Conservation (phyloP, 805 yeast genomes). For the Candida peoriensis region DNA sequence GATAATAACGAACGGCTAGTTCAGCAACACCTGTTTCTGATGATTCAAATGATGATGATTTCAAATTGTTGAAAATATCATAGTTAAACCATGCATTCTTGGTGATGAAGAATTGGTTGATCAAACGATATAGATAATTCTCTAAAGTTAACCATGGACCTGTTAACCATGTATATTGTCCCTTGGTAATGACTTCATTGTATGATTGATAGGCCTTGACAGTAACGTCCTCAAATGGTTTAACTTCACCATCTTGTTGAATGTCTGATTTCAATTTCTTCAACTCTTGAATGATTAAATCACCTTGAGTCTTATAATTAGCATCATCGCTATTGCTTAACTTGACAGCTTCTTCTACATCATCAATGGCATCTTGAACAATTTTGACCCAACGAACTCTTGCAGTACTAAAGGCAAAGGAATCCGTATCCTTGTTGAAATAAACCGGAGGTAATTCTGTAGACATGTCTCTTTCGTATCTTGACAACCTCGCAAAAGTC, state of each 20-base stretch:
- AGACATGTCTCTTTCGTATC: too few species aligned
- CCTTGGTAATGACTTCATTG: constrained; percentile 45
- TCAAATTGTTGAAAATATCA: constrained; percentile 71
- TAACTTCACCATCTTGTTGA: constrained; percentile 34
- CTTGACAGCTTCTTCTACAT: constrained; percentile 37
- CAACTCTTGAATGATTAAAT: constrained; percentile 37
- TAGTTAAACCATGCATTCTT: constrained; percentile 40
- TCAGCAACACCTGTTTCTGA: constrained; percentile 78
- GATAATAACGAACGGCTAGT: constrained; percentile 60
- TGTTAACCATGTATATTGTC: constrained; percentile 57
- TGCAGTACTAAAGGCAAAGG: constrained; percentile 82
- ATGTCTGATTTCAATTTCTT: constrained; percentile 40
- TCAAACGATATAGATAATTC: constrained; percentile 71
- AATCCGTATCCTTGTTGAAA: constrained; percentile 60
- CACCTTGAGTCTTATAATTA: constrained; percentile 40
- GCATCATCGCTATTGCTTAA: constrained; percentile 12
- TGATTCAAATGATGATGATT: constrained; percentile 67
- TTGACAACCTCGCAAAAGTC: too few species aligned
- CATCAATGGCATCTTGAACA: constrained; percentile 60
- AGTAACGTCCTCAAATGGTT: constrained; percentile 37
- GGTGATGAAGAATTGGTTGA: constrained; percentile 41
- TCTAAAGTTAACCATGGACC: constrained; percentile 93
- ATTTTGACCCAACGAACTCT: constrained; percentile 85
- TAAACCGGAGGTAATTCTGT: constrained; percentile 34
- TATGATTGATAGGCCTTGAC: constrained; percentile 45